Percentiles rank a stretch among this genome's conserved stretches.
phyloP scores from a whole-genome alignment of 1,284 basidiomycete species.

The Ceratobasidium papillatum region DNA sequence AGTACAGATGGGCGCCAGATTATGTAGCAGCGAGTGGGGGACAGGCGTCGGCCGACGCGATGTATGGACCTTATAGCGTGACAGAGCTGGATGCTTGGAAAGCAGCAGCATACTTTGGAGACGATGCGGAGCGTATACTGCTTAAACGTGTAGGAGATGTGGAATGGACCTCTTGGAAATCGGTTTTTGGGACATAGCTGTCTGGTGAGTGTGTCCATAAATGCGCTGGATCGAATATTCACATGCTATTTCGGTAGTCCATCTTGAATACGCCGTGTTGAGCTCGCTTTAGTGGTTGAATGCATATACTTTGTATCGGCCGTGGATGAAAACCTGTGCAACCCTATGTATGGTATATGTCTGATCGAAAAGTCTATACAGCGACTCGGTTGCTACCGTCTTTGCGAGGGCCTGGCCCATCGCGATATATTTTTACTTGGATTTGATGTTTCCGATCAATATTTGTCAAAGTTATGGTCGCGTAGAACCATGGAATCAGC shows the following conservation, averaged over 20 bases:
- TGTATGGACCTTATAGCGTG: slow-evolving; percentile 79
- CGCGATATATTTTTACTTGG: background rate
- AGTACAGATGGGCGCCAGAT: slow-evolving; percentile 74
- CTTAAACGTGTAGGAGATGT: slow-evolving; percentile 65
- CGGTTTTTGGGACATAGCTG: slow-evolving; percentile 3
- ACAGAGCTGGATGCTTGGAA: slow-evolving; percentile 80
- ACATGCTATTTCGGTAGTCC: background rate
- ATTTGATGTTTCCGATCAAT: background rate
- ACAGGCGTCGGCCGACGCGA: slow-evolving; percentile 57
- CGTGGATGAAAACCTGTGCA: background rate
- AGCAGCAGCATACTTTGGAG: slow-evolving; percentile 78
- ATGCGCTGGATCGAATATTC: background rate
- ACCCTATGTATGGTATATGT: background rate
- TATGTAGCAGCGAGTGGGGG: slow-evolving; percentile 56
- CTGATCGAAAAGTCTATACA: background rate
- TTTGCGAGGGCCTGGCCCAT: background rate
- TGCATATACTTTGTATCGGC: background rate
- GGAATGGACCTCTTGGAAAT: slow-evolving; percentile 74
- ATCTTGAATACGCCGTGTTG: background rate
- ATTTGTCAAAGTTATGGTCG: slow-evolving; percentile 18
- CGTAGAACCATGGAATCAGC: slow-evolving; percentile 36
- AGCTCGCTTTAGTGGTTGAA: background rate
- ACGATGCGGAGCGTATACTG: slow-evolving; percentile 73
- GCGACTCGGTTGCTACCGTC: background rate
- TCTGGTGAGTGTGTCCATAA: background rate